A percentile compares a stretch with the other conserved stretches of the same genome.
phyloP scores from a whole-genome alignment of 345 rosid species.

The Melastoma malabathricum region DNA sequence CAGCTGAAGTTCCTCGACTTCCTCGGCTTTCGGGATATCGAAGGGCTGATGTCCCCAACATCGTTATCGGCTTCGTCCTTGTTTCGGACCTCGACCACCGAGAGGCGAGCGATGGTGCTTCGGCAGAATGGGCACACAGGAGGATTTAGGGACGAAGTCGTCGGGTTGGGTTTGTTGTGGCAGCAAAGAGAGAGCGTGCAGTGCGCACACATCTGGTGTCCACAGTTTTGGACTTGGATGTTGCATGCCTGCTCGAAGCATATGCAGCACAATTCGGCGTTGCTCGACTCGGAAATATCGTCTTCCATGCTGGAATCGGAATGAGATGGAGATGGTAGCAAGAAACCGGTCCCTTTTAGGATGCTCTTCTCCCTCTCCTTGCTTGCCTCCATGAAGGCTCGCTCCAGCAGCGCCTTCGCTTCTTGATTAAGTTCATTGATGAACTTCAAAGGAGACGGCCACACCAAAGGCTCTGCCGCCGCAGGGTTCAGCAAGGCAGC shows the following conservation, averaged over 20 bases:
- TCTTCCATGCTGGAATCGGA: conserved; percentile 59
- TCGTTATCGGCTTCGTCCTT: conserved; percentile 38
- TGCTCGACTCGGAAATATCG: conserved; percentile 71
- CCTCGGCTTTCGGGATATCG: conserved; percentile 51
- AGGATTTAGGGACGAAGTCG: conserved; percentile 48
- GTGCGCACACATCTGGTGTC: conserved; percentile 98
- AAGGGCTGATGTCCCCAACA: conserved; percentile 35
- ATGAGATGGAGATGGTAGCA: conserved; percentile 49
- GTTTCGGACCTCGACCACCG: conserved; percentile 44
- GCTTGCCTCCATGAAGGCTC: conserved; percentile 80
- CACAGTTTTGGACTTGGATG: conserved; percentile 84
- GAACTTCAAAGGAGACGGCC: conserved; percentile 99
- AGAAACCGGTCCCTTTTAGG: conserved; percentile 50
- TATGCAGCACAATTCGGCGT: conserved; percentile 77
- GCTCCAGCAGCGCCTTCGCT: conserved; percentile 65
- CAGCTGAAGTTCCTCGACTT: conserved; percentile 45
- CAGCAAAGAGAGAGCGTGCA: conserved; percentile 93
- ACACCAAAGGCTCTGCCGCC: conserved; percentile 89
- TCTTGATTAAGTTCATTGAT: conserved; percentile 87
- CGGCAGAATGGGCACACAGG: conserved; percentile 99
- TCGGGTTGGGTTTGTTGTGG: conserved; percentile 95
- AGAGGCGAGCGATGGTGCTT: conserved; percentile 53
- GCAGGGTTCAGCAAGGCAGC: conserved; percentile 82
- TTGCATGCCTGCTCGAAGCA: conserved; percentile 96
- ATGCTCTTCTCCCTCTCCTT: conserved; percentile 75